phyloP scores from a whole-genome alignment of 2,329 filamentous ascomycete species.

The Hymenotorrendiella dingleyae region DNA sequence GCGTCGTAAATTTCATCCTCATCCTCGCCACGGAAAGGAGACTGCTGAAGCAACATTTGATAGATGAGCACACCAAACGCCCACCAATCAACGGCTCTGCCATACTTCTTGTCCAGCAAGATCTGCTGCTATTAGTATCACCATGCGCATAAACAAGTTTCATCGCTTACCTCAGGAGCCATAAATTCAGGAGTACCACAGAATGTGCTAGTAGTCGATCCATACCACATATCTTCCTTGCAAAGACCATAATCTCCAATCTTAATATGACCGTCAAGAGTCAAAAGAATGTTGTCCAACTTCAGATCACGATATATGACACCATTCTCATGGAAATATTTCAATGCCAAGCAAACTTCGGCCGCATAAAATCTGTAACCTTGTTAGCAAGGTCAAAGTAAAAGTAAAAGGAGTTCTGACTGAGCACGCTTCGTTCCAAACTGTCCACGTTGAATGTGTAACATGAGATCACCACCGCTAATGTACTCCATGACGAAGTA shows the following conservation, averaged over 20 bases:
- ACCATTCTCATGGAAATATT: conserved; percentile 99
- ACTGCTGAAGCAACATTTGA: conserved; percentile 98
- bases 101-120: conserved; percentile 96
- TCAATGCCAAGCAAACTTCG: conserved; percentile 92
- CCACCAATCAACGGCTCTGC: conserved; percentile 98
- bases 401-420: conserved; percentile 45
- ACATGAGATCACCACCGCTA: conserved; percentile 95
- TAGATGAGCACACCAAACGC: conserved; percentile 98
- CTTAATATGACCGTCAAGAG: conserved; percentile 95
- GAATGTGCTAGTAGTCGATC: conserved; percentile 93
- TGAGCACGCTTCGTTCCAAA: conserved; percentile 95
- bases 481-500: conserved; percentile 99
- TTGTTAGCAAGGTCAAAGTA: conserved; percentile 18
- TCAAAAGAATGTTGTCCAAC: conserved; percentile 84
- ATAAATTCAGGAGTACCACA: conserved; percentile 99
- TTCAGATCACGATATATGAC: conserved; percentile 90
- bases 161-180: conserved; percentile 76
- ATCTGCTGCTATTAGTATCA: conserved; percentile 53
- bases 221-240: conserved; percentile 99
- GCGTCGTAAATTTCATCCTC: conserved; percentile 99
- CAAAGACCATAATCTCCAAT: conserved; percentile 98
- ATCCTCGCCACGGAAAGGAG: conserved; percentile 96
- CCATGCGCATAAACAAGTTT: conserved; percentile 4
- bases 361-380: conserved; percentile 80
- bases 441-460: conserved; percentile 95